Base-by-base conservation (phyloP, 1,284 basidiomycete genomes). In the Phaffia rhodozyma region DNA sequence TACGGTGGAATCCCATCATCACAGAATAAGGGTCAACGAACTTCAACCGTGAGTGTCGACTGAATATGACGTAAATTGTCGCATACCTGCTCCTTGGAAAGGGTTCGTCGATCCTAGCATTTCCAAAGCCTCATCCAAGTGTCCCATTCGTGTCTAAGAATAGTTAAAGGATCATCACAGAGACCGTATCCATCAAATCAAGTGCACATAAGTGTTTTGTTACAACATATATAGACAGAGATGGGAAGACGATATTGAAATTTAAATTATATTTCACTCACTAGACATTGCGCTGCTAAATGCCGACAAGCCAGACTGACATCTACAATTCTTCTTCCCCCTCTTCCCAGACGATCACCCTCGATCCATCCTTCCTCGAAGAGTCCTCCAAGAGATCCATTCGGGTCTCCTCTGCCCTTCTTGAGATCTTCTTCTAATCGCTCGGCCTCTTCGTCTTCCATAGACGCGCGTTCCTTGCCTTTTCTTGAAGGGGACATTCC, bases 41-140 rank as follows among this genome's bases (percentile, higher is more conserved):
- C 13, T 43, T 43, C 13, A 43, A 43, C 16, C 38, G 16, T 43
- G 38, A 2, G 38, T 16, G 38, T 43, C 50, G 11, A 9, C 11
- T 54, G 20, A 25, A 16, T 1, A 13, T 38, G 1, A 62, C 48
- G 68, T 32, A 70, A 68, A 51, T 66, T 59, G 34, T 62, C 50
- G 72, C 79, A 65, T 66, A 83, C 85, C 83, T 68, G 83, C 82
- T 49, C 83, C 82, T 43, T 83, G 80, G 73, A 92, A 93, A 3
- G 91, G 89, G 75, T 93, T 92, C 3, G 85, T 83, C 72, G 92
- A 86, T 48, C 94, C 96, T 1, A 98, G 81, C 80, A 97, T 86
- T 71, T 97, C 92, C 13, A 91, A 83, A 4, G 94, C 94, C 67
- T 91, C 91, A 20, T 84, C 80, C 85, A 91, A 97, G 72, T 92